Conservation (phyloP, 2,329 filamentous ascomycete species). For the Fusarium secorum region DNA sequence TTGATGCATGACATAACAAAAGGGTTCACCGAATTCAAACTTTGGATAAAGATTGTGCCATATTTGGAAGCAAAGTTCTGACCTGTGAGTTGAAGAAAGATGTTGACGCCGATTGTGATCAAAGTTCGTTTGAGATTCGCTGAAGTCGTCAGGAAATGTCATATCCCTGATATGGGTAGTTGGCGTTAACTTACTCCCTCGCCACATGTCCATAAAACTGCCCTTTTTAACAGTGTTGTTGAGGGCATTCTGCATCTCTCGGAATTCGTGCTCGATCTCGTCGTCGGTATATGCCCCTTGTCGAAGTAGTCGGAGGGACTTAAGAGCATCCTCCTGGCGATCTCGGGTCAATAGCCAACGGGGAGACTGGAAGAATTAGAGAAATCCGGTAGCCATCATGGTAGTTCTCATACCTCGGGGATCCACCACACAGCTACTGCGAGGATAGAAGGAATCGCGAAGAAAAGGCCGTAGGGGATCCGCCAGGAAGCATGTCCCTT, state of each 20-base stretch:
- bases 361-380: slow-evolving; percentile 38
- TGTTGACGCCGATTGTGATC: slow-evolving; percentile 40
- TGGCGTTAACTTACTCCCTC: not conserved
- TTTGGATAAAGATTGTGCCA: slow-evolving; percentile 44
- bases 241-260: slow-evolving; percentile 21
- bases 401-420: not conserved
- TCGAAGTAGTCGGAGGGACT: slow-evolving; percentile 37
- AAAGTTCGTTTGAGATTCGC: slow-evolving; percentile 37
- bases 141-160: not conserved
- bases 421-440: slow-evolving; percentile 1
- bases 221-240: not conserved
- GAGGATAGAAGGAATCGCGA: slow-evolving; percentile 44
- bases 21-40: slow-evolving; percentile 42
- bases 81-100: slow-evolving; percentile 45
- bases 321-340: slow-evolving; percentile 43
- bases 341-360: slow-evolving; percentile 43
- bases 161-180: not conserved
- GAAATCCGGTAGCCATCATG: slow-evolving; percentile 24
- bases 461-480: slow-evolving; percentile 48
- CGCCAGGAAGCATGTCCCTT: slow-evolving; percentile 44
- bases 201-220: not conserved
- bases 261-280: slow-evolving; percentile 28
- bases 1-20: slow-evolving; percentile 39
- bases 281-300: slow-evolving; percentile 35
- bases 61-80: slow-evolving; percentile 44